Conservation (phyloP, 2,329 filamentous ascomycete genomes). For the Ascochyta viciae-villosae region DNA sequence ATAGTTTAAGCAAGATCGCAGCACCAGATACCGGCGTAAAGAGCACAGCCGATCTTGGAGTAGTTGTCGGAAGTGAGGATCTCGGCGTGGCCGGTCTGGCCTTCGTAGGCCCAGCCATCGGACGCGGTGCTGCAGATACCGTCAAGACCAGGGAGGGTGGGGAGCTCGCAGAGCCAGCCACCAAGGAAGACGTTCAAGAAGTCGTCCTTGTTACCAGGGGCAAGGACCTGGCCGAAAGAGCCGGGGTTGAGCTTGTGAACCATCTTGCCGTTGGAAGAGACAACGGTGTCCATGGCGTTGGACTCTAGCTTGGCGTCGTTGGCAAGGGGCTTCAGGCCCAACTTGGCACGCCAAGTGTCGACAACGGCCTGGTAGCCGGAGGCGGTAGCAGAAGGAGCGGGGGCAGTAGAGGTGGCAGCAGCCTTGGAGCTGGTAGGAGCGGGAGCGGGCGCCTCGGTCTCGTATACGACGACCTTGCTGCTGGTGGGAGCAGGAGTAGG, state of each 20-base stretch:
- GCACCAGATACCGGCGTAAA: conserved; percentile 36
- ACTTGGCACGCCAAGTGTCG: conserved; percentile 37
- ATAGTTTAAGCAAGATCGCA: conserved; percentile 41
- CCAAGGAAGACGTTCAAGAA: conserved; percentile 44
- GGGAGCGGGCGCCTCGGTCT: conserved; percentile 15
- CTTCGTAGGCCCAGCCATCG: conserved; percentile 39
- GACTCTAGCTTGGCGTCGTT: conserved; percentile 30
- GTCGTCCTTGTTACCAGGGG: conserved; percentile 30
- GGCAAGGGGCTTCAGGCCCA: conserved; percentile 31
- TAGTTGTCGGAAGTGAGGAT: conserved; percentile 37
- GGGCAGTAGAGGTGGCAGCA: conserved; percentile 17
- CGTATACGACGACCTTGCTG: neutral
- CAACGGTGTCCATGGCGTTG: conserved; percentile 35
- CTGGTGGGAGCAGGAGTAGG: conserved; percentile 8
- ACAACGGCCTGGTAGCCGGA: conserved; percentile 38
- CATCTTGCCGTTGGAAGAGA: conserved; percentile 39
- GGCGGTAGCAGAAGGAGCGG: conserved; percentile 16
- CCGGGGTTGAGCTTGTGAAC: conserved; percentile 42
- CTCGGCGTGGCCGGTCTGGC: conserved; percentile 43
- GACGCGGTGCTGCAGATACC: conserved; percentile 32
- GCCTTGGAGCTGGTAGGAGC: conserved; percentile 14
- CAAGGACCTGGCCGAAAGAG: conserved; percentile 39
- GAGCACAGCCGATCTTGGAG: conserved; percentile 41
- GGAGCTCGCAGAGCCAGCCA: conserved; percentile 46
- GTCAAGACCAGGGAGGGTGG: conserved; percentile 33